Evolutionary conservation across 1,284 basidiomycete species (phyloP), one percentile per base, ranked within the genome.

Genomic region (Cutaneotrichosporon mucoides): DNA sequence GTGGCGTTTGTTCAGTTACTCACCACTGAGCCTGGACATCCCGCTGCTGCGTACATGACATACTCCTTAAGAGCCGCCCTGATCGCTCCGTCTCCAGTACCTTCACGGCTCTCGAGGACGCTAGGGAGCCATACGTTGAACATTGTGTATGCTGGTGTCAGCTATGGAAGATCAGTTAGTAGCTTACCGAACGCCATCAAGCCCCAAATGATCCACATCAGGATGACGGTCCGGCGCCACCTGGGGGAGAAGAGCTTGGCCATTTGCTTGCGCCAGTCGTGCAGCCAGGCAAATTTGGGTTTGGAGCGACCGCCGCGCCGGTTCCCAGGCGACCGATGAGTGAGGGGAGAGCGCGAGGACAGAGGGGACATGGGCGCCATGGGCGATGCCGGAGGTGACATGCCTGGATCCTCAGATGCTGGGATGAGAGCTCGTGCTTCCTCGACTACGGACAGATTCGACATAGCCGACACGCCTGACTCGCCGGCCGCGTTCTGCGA

Each of bases 51-150:
- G 58, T 77, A 87, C 53, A 90, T 84, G 9, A 94, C 87, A 67
- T 70, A 74, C 49, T 92, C 89, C 85, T 85, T 87, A 52, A 94
- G 71, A 46, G 84, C 89, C 51, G 85, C 83, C 62, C 85, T 82
- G 13, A 92, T 77, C 1, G 82, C 79, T 66, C 84, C 83, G 16
- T 82, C 76, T 1, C 75, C 73, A 35, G 68, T 68, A 2, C 68
- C 71, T 10, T 70, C 72, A 0, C 71, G 70, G 37, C 69, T 70
- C 15, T 78, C 93, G 36, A 98, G 80, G 12, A 95, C 82, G 69
- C 92, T 92, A 0, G 95, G 95, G 16, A 97, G 82, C 76, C 88
- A 98, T 11, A 96, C 92, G 71, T 98, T 99, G 80, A 98, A 98
- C 86, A 95, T 95, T 6, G 91, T 97, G 71, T 86, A 93, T 2